Percentiles rank a stretch among this genome's conserved stretches.
Evolutionary conservation across 768 basidiomycete species (phyloP).

Genomic region (Artomyces pyxidatus): DNA sequence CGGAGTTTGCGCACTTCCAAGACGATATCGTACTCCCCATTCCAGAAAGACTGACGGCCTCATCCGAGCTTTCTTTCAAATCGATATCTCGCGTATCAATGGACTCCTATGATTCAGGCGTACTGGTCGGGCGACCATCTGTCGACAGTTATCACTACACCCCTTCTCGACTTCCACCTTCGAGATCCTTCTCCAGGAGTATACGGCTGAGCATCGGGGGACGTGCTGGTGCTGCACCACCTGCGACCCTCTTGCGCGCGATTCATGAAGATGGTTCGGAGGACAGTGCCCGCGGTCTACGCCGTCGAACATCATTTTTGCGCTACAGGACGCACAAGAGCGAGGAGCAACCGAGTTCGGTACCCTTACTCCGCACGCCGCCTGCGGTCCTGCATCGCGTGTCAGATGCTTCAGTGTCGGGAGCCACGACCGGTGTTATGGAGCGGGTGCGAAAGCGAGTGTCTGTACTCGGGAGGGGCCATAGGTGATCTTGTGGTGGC

Average conservation of each 20-base stretch:
- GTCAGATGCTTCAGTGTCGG: not conserved
- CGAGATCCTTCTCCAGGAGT: not conserved
- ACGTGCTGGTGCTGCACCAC: not conserved
- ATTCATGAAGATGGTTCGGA: not conserved
- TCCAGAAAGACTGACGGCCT: too few relatives aligned
- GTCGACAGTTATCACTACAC: not conserved
- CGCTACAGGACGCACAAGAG: not conserved
- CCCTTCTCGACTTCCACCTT: too few relatives aligned
- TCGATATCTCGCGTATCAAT: not conserved
- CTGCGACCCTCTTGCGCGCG: not conserved
- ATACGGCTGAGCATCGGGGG: not conserved
- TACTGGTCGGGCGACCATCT: not conserved
- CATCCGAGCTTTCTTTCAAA: not conserved
- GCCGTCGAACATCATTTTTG: not conserved
- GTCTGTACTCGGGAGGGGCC: not conserved
- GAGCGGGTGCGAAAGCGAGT: not conserved
- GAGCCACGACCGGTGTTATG: not conserved
- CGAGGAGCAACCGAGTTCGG: not conserved
- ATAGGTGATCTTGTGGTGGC: too few relatives aligned
- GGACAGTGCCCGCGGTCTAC: not conserved
- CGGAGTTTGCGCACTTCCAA: not conserved
- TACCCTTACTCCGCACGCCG: not conserved
- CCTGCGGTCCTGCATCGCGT: not conserved
- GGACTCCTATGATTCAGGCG: not conserved
- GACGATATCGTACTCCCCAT: not conserved